phyloP scores from a whole-genome alignment of 202 grass and related monocot species.

The Saccharum hybrid region DNA sequence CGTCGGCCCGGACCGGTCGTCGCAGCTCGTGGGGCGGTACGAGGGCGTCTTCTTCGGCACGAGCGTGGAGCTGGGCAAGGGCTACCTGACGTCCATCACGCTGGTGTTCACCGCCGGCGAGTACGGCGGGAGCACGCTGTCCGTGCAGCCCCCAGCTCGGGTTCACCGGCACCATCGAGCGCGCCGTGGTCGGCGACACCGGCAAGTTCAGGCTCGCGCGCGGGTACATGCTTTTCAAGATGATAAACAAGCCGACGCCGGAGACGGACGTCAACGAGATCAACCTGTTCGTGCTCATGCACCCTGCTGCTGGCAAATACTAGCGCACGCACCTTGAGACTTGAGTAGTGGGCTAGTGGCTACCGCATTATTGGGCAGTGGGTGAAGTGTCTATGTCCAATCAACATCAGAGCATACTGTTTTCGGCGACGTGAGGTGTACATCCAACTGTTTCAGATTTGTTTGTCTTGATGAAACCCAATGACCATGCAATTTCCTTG shows the following conservation, averaged over 20 bases:
- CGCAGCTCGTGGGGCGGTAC: constrained; percentile 36
- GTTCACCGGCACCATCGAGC: constrained; percentile 14
- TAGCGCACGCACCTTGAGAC: neutral
- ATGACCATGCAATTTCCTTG: too few species aligned
- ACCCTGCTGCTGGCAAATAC: neutral
- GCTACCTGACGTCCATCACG: constrained; percentile 6
- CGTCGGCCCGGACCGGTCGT: neutral
- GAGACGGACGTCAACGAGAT: neutral
- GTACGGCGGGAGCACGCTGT: constrained; percentile 43
- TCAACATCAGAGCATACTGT: too few species aligned
- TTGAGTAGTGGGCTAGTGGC: too few species aligned
- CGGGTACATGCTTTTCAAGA: constrained; percentile 36
- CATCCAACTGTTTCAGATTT: too few species aligned
- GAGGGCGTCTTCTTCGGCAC: constrained; percentile 35
- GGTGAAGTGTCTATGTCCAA: too few species aligned
- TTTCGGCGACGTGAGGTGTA: too few species aligned
- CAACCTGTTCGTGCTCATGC: constrained; percentile 38
- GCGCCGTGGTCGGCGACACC: constrained; percentile 39
- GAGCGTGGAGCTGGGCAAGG: neutral
- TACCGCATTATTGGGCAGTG: too few species aligned
- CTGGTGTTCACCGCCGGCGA: constrained; percentile 48
- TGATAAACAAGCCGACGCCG: constrained; percentile 25
- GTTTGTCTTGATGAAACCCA: too few species aligned
- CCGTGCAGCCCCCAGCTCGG: neutral
- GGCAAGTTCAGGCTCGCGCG: constrained; percentile 47